Evolutionary conservation across 2,329 filamentous ascomycete species (phyloP), one percentile per base, ranked within the genome.

Genomic region (Cladophialophora chaetospira): DNA sequence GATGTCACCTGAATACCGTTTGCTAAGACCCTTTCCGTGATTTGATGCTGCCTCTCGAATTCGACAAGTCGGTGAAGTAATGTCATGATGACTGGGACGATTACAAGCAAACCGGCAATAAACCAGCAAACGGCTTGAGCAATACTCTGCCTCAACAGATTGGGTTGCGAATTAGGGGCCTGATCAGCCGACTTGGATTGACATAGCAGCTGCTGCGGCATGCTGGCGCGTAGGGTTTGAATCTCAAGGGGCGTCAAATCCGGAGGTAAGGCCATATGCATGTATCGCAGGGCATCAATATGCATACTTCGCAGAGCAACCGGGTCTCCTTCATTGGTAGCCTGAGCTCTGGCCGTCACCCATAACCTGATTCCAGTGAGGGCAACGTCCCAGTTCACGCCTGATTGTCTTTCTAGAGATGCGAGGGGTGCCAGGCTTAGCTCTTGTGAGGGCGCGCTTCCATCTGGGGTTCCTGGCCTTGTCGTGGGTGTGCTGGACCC

Each of bases 21-120:
- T 5, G 76, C 75, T 15, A 87, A 69, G 1, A 87, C 60, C 21
- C 80, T 79, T 66, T 86, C 81, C 0, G 80, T 84, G 58, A 91
- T 76, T 60, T 82, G 82, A 71, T 90, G 82, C 63, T 84, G 79
- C 13, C 85, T 80, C 68, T 91, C 88, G 61, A 86, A 86, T 46
- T 79, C 74, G 38, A 64, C 31, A n/a, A 52, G 33, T 13, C 60
- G 52, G 31, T 60, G 60, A 29, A 58, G 53, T 11, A 62, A 49
- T 8, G 47, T 47, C 57, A 62, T 60, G 19, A 62, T 42, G 11
- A 62, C 15, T 5, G 62, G 62, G 8, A 64, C 26, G 17, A 64
- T 13, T n/a, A 64, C 21, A 2, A 61, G 36, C 11, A 64, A 28
- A n/a, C 55, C 35, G 11, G 60, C 55, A 49, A 63, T 25, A 25